phyloP scores from a whole-genome alignment of 192 early-diverging fungal species.

The Backusella morwellensis region DNA sequence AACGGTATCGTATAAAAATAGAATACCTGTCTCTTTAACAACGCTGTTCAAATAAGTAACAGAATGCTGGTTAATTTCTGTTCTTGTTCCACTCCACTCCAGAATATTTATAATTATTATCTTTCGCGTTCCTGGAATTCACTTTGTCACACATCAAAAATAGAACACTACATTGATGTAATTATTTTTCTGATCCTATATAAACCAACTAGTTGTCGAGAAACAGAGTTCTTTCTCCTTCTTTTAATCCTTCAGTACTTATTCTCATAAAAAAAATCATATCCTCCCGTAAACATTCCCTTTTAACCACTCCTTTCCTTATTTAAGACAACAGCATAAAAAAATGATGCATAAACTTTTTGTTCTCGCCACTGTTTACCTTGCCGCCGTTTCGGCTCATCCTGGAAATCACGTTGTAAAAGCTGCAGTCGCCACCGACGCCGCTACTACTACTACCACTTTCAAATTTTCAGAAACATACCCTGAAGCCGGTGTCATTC shows the following conservation, averaged over 20 bases:
- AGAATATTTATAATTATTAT: slow-evolving; percentile 3
- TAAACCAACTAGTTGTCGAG: not conserved
- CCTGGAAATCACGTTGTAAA: not conserved
- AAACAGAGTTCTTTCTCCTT: not conserved
- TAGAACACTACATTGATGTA: not conserved
- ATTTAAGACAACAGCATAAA: not conserved
- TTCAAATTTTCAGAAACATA: slow-evolving; percentile 27
- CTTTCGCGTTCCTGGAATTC: slow-evolving; percentile 3
- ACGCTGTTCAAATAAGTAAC: not conserved
- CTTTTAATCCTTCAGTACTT: not conserved
- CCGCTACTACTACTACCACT: not conserved
- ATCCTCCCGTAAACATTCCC: not conserved
- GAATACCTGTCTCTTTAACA: not conserved
- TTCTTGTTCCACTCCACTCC: not conserved
- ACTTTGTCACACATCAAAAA: slow-evolving; percentile 5
- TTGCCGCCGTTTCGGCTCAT: slow-evolving; percentile 3
- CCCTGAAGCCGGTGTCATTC: slow-evolving; percentile 24
- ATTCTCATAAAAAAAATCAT: not conserved
- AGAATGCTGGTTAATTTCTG: not conserved
- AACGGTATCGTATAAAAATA: not conserved
- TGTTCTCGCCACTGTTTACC: slow-evolving; percentile 9
- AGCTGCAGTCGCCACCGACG: not conserved
- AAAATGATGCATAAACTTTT: slow-evolving; percentile 14
- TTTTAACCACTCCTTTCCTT: not conserved
- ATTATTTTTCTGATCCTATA: not conserved